Percentiles rank a stretch among this genome's conserved stretches.
phyloP scores from a whole-genome alignment of 2,329 filamentous ascomycete genomes.

The Ceratocystis smalleyi region DNA sequence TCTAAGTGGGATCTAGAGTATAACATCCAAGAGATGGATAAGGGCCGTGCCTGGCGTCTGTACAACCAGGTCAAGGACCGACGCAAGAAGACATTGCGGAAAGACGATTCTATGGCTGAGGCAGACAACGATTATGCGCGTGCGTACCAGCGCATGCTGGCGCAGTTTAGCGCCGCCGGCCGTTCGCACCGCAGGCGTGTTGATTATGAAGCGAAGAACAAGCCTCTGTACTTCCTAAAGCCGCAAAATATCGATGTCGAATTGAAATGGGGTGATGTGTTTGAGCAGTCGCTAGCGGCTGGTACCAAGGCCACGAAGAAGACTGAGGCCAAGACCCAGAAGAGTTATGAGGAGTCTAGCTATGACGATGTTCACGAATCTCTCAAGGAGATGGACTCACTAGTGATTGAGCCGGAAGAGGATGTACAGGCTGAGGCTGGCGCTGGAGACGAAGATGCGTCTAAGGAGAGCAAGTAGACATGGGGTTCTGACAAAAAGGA shows the following conservation, averaged over 20 bases:
- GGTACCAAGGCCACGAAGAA: background rate
- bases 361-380: background rate
- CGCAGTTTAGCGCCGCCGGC: constrained; percentile 37
- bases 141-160: constrained; percentile 33
- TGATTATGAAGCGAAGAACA: constrained; percentile 34
- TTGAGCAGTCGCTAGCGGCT: constrained; percentile 17
- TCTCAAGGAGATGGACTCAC: background rate
- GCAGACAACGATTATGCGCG: constrained; percentile 27
- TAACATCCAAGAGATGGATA: constrained; percentile 47
- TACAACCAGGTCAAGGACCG: constrained; percentile 43
- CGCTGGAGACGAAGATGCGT: background rate
- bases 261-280: constrained; percentile 25
- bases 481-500: background rate
- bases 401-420: constrained; percentile 8
- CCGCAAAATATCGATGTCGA: constrained; percentile 27
- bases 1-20: constrained; percentile 65
- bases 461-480: background rate
- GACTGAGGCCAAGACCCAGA: background rate
- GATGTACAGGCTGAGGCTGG: background rate
- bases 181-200: constrained; percentile 40
- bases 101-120: constrained; percentile 18
- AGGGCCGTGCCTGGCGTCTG: constrained; percentile 30
- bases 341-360: background rate
- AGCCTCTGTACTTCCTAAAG: constrained; percentile 30
- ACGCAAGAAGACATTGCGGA: constrained; percentile 32